Evolutionary conservation across 2,329 filamentous ascomycete species (phyloP), one percentile per base, ranked within the genome.

Genomic region (Colletotrichum sojae): DNA sequence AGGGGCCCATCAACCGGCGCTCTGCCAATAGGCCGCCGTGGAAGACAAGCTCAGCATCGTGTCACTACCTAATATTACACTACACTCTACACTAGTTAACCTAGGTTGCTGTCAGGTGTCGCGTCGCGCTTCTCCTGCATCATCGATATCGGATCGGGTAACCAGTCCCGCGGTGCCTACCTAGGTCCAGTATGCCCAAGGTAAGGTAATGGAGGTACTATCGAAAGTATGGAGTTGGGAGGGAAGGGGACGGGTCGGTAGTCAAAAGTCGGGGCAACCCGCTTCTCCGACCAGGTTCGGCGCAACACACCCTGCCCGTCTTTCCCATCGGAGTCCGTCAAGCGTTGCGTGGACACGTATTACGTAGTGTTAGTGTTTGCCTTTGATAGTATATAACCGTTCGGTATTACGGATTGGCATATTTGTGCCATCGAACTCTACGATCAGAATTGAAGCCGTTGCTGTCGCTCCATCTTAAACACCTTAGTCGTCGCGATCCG

Each of bases 1-100:
- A 25, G 52, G 64, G 59, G 18, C 12, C 31, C 31, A 36, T 2
- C 31, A 10, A 10, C 22, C 36, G 22, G 18, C 27, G 15, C 43
- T 16, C 8, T 58, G 36, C 65, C 65, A 64, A 64, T 68, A 25
- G 43, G 51, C 46, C 39, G 25, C 40, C 45, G 54, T n/a, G 16
- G 22, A 58, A 10, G 25, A 53, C 18, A 49, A 36, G 39, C 16
- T 53, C 8, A 45, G 54, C 57, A 60, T 43, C 27, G 25, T 57
- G 9, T 48, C 13, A 36, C 31, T 36, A 31, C 27, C 6, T 31
- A 31, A n/a, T n/a, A n/a, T n/a, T n/a, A 25, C 22, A 25, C 22
- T 25, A 25, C 22, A 3, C 22, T 25, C 22, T 10, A 36, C 31
- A 9, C 10, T 36, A n/a, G n/a, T n/a, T n/a, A n/a, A n/a, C n/a